Evolutionary conservation across 768 basidiomycete genomes (phyloP).

Genomic region (Leccinum subgranulosum): DNA sequence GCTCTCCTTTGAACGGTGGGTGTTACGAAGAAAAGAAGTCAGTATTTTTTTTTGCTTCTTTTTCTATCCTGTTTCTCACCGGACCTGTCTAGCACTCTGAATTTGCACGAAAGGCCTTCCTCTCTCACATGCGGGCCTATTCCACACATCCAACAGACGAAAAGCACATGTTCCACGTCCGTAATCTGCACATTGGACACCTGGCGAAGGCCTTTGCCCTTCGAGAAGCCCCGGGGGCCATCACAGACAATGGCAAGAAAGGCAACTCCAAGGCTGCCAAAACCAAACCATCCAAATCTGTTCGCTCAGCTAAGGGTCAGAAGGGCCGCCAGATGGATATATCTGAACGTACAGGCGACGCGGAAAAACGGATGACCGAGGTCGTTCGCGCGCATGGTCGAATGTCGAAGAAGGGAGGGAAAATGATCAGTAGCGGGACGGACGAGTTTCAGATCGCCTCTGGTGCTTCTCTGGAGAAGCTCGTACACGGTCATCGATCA

Average conservation of each 20-base stretch:
- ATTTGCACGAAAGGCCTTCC: conserved; percentile 80
- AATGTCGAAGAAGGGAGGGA: conserved; percentile 74
- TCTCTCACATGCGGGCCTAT: conserved; percentile 93
- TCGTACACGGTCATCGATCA: conserved; percentile 36
- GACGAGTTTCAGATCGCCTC: conserved; percentile 80
- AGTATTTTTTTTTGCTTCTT: conserved; percentile 22
- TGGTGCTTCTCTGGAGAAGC: conserved; percentile 57
- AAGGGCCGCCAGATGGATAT: conserved; percentile 35
- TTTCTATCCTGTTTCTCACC: conserved; percentile 3
- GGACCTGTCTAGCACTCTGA: conserved; percentile 58
- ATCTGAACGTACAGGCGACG: conserved; percentile 41
- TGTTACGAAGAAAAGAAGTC: conserved; percentile 69
- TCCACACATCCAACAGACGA: conserved; percentile 95
- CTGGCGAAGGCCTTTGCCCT: conserved; percentile 89
- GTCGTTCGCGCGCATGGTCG: conserved; percentile 83
- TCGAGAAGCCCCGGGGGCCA: conserved; percentile 69
- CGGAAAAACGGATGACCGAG: conserved; percentile 82
- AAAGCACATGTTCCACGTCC: conserved; percentile 96
- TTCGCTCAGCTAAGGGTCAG: conserved; percentile 16
- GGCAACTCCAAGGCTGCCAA: not conserved
- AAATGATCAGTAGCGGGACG: conserved; percentile 62
- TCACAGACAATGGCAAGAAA: conserved; percentile 29
- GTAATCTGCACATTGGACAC: conserved; percentile 92
- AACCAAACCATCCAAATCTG: conserved; percentile 1
- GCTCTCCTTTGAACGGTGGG: conserved; percentile 93